Evolutionary conservation across 805 yeast genomes (phyloP).

Genomic region (Saccharomycopsis synnaedendra): DNA sequence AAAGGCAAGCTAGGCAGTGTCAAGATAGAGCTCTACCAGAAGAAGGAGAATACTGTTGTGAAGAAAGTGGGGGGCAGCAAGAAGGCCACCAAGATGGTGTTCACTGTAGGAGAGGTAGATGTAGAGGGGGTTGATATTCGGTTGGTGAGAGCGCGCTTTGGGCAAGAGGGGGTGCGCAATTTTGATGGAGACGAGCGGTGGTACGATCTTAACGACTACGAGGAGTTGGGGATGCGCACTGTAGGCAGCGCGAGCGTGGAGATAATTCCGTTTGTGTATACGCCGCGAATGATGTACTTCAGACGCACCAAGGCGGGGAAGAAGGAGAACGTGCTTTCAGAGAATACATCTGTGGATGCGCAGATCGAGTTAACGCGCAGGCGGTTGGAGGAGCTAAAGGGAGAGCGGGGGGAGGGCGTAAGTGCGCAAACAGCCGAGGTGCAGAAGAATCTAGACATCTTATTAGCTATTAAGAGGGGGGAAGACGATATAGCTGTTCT

Average conservation of each 20-base stretch:
- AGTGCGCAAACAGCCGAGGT: slow-evolving; percentile 5
- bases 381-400: slow-evolving; percentile 16
- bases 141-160: slow-evolving; percentile 37
- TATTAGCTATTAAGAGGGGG: slow-evolving; percentile 1
- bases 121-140: slow-evolving; percentile 49
- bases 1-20: slow-evolving; percentile 48
- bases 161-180: slow-evolving; percentile 22
- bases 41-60: slow-evolving; percentile 35
- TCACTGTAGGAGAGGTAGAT: slow-evolving; percentile 55
- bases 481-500: not conserved
- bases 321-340: slow-evolving; percentile 10
- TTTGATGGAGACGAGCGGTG: slow-evolving; percentile 47
- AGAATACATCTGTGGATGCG: slow-evolving; percentile 13
- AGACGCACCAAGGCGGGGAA: slow-evolving; percentile 47
- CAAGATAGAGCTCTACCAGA: slow-evolving; percentile 56
- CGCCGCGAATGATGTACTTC: slow-evolving; percentile 61
- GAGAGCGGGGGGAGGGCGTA: not conserved
- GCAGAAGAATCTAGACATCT: slow-evolving; percentile 3
- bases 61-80: slow-evolving; percentile 36
- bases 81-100: slow-evolving; percentile 40
- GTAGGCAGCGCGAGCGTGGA: slow-evolving; percentile 31
- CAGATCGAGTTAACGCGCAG: slow-evolving; percentile 18
- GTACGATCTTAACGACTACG: slow-evolving; percentile 53
- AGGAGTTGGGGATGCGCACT: slow-evolving; percentile 40
- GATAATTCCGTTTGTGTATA: slow-evolving; percentile 49